Evolutionary conservation across 495 filamentous ascomycete species (phyloP), one percentile per base, ranked within the genome.

Genomic region (Terfezia boudieri): DNA sequence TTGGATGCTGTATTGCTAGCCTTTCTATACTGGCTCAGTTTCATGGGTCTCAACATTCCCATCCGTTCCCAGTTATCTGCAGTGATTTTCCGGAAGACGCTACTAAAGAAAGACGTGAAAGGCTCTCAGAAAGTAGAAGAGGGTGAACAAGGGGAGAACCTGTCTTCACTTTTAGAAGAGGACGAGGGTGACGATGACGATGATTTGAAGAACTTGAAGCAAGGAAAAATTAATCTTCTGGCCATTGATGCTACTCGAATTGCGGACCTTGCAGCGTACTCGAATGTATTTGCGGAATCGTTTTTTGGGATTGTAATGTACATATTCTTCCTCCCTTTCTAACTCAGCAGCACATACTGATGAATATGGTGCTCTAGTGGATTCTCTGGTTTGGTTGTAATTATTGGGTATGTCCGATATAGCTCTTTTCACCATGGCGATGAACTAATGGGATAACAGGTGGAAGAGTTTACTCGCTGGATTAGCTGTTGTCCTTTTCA

Each of bases 91-190:
- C 73, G 77, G 43, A 90, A 92, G 64, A 73, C 83, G 0, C 80
- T 85, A 77, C 76, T 80, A 32, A 74, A 79, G 38, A 92, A 90
- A 60, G 83, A 92, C 64, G 76, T 83, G 26, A 89, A 84, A 60
- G 72, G 69, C 37, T 61, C 66, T 11, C 76, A 71, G 56, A 59
- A 66, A 8, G 71, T 72, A 56, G 67, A 66, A 8, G 64, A 60
- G 1, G 61, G 48, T n/a, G 64, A 58, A 51, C 46, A 57, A 12
- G 51, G 36, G 4, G 26, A 62, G 57, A 9, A 54, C 20, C 22
- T 60, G 36, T 58, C 61, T 50, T 54, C 57, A 35, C 43, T 65
- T 5, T 63, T 70, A 4, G 61, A 61, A 4, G 71, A 72, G 14
- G 70, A 55, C 36, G 48, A 32, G 14, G 55, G 32, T 10, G 69